These are phyloP conservation scores for Aspergillus fijiensis DNA, from an alignment of 2,329 filamentous ascomycete genomes.

Conservation along the genomic window DNA sequence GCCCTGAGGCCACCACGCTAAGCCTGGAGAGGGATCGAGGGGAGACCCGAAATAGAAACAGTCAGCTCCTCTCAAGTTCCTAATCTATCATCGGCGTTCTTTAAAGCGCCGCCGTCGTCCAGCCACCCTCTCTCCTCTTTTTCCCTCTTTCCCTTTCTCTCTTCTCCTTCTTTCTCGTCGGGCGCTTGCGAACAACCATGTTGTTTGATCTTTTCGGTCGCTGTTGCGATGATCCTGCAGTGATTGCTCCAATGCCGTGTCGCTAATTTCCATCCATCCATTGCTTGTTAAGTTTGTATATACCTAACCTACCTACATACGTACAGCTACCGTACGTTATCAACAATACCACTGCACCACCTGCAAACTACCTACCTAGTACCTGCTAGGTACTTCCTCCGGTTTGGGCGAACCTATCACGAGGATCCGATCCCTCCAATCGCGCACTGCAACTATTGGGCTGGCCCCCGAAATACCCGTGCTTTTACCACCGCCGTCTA, in stretches of 20 bases:
- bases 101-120: conserved; percentile 25
- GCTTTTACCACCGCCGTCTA: background rate
- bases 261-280: conserved; percentile 1
- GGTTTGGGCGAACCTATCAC: background rate
- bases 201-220: conserved; percentile 8
- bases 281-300: conserved; percentile 2
- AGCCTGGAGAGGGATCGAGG: conserved; percentile 22
- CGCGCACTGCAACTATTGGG: conserved; percentile 17
- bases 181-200: conserved; percentile 14
- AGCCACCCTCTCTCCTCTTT: conserved; percentile 20
- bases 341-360: background rate
- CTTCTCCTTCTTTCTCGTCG: conserved; percentile 11
- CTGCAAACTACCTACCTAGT: too few relatives aligned
- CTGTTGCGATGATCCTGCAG: conserved; percentile 7
- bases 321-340: background rate
- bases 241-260: conserved; percentile 9
- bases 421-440: conserved; percentile 7
- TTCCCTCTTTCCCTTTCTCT: conserved; percentile 15
- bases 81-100: conserved; percentile 18
- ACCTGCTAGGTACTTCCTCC: background rate
- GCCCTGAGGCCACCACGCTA: conserved; percentile 29
- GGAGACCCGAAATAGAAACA: conserved; percentile 36
- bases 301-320: background rate
- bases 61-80: conserved; percentile 20
- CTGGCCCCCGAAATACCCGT: conserved; percentile 18